These are phyloP conservation scores for Sechiopsis laciniata DNA, from an alignment of 306 rosid genomes.

Conservation along the genomic window DNA sequence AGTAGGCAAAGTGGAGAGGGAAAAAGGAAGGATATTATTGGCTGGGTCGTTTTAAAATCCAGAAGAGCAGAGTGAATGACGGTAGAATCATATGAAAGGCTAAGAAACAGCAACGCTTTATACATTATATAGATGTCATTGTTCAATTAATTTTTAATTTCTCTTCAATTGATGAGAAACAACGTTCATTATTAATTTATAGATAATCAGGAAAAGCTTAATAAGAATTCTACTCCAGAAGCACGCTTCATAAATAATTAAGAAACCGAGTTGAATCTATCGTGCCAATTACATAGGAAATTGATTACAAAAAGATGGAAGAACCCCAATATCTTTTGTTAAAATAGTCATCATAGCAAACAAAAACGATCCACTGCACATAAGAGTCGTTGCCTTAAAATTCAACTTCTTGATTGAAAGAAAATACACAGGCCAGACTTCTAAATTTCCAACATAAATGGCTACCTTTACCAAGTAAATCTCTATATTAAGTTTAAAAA, in stretches of 20 bases:
- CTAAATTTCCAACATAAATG: not conserved
- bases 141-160: not conserved
- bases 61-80: not conserved
- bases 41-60: not conserved
- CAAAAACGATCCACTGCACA: not conserved
- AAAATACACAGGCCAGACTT: not conserved
- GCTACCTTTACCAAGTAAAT: not conserved
- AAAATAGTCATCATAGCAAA: not conserved
- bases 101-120: not conserved
- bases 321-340: not conserved
- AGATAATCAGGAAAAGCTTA: not conserved
- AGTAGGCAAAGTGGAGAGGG: not conserved
- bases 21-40: slow-evolving; percentile 1
- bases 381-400: not conserved
- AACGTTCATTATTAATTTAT: not conserved
- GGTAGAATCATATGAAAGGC: not conserved
- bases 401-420: not conserved
- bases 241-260: not conserved
- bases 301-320: not conserved
- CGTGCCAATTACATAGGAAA: not conserved
- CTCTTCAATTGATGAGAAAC: not conserved
- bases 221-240: not conserved
- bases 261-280: not conserved
- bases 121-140: not conserved
- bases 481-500: not conserved